Evolutionary conservation across 2,329 filamentous ascomycete genomes (phyloP), one percentile per base, ranked within the genome.

Genomic region (Hansfordia pulvinata): DNA sequence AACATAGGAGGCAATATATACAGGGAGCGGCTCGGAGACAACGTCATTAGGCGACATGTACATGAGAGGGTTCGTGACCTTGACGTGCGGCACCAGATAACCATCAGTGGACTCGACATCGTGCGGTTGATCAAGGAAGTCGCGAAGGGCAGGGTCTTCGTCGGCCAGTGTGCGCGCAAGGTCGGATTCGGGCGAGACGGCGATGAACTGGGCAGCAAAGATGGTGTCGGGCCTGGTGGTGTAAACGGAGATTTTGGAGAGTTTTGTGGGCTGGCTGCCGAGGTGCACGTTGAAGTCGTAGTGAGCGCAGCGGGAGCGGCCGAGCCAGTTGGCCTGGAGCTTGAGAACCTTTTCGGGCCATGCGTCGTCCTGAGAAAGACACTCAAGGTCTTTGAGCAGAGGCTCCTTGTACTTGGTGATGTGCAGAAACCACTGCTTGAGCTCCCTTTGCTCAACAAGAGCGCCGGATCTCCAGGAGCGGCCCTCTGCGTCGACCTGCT

Each of bases 401-500:
- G 69, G 60, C 28, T 88, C 74, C 34, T 80, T 73, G 43, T 81
- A 90, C 25, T 70, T 68, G 4, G 83, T 88, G 42, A 90, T 92
- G 35, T 74, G 75, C 36, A 93, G 70, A 48, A 92, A 93, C 85
- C 85, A 93, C 50, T 93, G 85, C 52, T 80, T 83, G 25, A 92
- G 59, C 38, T 70, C 69, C 32, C 71, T 61, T 54, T 85, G 80
- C 52, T 90, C 78, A 11, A 92, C 83, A 46, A 79, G 76, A 26
- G 81, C 84, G 8, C 84, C 84, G 2, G 82, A 90, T 30, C 84
- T 70, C 85, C 85, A 93, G 2, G 84, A 93, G 40, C 62, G 71
- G 17, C 85, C 85, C 43, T 83, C 77, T 26, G 78, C 66, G 46
- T 92, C 82, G n/a, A 93, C 83, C 53, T 93, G 85, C 52, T 93